Base-by-base conservation (phyloP, 2,329 filamentous ascomycete species). In the Aspergillus sp. region DNA sequence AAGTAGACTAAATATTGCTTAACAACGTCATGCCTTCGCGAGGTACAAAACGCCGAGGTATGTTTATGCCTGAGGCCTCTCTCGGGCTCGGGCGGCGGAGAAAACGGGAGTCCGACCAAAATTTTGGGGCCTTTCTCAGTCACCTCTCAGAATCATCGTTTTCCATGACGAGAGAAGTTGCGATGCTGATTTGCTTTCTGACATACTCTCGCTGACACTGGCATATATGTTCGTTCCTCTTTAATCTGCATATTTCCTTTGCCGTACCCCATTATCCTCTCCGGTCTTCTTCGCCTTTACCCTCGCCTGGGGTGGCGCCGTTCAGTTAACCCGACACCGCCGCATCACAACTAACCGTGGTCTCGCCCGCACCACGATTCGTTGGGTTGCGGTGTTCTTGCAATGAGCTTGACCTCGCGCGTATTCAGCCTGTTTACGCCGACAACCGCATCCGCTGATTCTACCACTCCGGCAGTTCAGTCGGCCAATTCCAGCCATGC, bases 361-460 rank as follows among this genome's bases (percentile, higher is more conserved):
- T 63, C 64, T 67, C 61, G 65, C 61, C 63, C 67, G 65, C 67
- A 66, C 66, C 66, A 61, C 64, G 65, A 64, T 66, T 68, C 64
- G 68, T 69, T 66, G 68, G 69, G 66, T 64, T 66, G 58, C 60
- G 64, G 67, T 67, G 60, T 63, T 60, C 62, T 68, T 76, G 80
- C 76, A 76, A 85, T 85, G 83, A 84, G 81, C 78, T 75, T 83
- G 75, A 78, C 79, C 72, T 83, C 81, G 71, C 78, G 78, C 64
- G 74, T 84, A 67, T 74, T 78, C 69, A 78, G 75, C 70, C 72
- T 83, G 71, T 81, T 84, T 73, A 74, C 80, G 62, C 71, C 74
- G 72, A 76, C 70, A 65, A 69, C 67, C 59, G 65, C 65, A 61
- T 61, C 71, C 57, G 55, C 66, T 39, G 64, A 69, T 52, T 63